phyloP scores from a whole-genome alignment of 2,329 filamentous ascomycete species.

The Clathrospora elynae region DNA sequence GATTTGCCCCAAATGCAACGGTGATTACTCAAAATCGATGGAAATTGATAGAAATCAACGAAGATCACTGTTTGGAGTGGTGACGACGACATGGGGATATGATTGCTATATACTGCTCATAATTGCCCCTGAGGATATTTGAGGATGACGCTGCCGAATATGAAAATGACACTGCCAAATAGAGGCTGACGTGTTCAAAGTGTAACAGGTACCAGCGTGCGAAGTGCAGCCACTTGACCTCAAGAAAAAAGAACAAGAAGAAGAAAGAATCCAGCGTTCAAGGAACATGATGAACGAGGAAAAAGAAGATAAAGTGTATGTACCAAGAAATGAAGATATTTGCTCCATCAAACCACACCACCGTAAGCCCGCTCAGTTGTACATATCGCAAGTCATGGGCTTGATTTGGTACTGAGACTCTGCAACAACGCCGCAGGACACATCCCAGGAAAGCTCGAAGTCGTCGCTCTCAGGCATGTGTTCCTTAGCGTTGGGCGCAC shows the following conservation, averaged over 20 bases:
- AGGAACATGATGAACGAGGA: slow-evolving; percentile 17
- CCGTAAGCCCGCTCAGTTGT: slow-evolving; percentile 9
- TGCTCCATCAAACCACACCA: background rate
- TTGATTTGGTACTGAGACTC: slow-evolving; percentile 54
- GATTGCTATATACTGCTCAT: too few species aligned
- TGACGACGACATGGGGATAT: too few species aligned
- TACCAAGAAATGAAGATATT: slow-evolving; percentile 10
- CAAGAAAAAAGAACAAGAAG: slow-evolving; percentile 2
- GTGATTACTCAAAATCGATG: too few species aligned
- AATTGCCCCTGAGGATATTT: too few species aligned
- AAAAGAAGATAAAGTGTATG: slow-evolving; percentile 11
- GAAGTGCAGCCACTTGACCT: slow-evolving; percentile 18
- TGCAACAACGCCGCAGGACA: slow-evolving; percentile 42
- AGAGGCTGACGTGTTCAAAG: too few species aligned
- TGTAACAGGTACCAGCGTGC: slow-evolving; percentile 13
- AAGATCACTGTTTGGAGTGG: too few species aligned
- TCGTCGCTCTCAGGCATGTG: slow-evolving; percentile 28
- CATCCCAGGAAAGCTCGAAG: slow-evolving; percentile 52
- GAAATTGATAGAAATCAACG: too few species aligned
- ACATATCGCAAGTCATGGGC: slow-evolving; percentile 43
- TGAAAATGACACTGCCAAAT: too few species aligned
- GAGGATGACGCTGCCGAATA: too few species aligned
- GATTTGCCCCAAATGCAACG: too few species aligned
- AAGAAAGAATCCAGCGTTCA: slow-evolving; percentile 10
- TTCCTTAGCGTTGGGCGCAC: slow-evolving; percentile 41